These are phyloP conservation scores for Penicillium canariense DNA, from an alignment of 495 filamentous ascomycete genomes.

Conservation along the genomic window DNA sequence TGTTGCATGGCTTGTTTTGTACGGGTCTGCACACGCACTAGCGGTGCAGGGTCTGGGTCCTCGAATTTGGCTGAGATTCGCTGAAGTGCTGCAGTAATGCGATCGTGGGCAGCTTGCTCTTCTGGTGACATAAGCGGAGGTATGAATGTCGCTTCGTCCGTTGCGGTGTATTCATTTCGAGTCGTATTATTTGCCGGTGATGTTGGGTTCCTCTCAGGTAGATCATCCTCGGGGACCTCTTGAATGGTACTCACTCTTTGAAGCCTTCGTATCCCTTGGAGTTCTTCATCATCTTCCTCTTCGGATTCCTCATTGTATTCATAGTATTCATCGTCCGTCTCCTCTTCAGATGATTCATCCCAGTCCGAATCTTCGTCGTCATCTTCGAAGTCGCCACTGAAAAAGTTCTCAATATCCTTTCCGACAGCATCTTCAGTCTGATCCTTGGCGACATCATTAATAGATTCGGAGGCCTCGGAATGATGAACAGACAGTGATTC, in stretches of 20 bases:
- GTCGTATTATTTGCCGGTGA: neutral
- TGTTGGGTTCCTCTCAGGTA: neutral
- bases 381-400: slow-evolving; percentile 7
- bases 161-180: neutral
- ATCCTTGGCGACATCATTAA: neutral
- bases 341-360: slow-evolving; percentile 9
- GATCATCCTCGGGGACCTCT: neutral
- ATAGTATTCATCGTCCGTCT: slow-evolving; percentile 19
- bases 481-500: neutral
- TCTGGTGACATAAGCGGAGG: slow-evolving; percentile 7
- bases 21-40: neutral
- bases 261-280: neutral
- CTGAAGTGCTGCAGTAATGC: slow-evolving; percentile 11
- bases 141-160: neutral
- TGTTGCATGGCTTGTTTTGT: neutral
- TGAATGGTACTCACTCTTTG: neutral
- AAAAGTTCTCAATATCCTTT: neutral
- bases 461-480: neutral
- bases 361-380: slow-evolving; percentile 15
- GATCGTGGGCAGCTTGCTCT: slow-evolving; percentile 14
- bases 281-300: slow-evolving; percentile 5
- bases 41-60: slow-evolving; percentile 2
- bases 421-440: neutral
- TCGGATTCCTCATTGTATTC: slow-evolving; percentile 15
- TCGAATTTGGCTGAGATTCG: neutral